These are phyloP conservation scores for Penicillium cataractarum DNA, from an alignment of 495 filamentous ascomycete species.

Conservation along the genomic window DNA sequence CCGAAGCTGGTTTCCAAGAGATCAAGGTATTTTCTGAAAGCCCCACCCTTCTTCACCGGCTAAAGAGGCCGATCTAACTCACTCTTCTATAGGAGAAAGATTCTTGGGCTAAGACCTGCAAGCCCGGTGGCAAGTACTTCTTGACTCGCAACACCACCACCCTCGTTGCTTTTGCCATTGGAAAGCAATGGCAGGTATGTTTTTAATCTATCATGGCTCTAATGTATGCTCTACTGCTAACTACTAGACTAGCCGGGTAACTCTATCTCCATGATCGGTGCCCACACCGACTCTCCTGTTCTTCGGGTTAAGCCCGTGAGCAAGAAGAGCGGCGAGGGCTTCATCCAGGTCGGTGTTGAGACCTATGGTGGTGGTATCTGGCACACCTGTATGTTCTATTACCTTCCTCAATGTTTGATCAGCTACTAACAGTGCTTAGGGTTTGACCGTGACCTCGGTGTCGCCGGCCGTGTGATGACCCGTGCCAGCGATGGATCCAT, in stretches of 20 bases:
- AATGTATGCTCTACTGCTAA: constrained; percentile 2
- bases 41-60: background rate
- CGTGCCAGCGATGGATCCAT: constrained; percentile 73
- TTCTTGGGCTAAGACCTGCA: constrained; percentile 77
- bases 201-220: background rate
- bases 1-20: constrained; percentile 79
- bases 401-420: background rate
- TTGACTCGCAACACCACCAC: constrained; percentile 93
- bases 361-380: constrained; percentile 88
- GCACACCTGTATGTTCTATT: constrained; percentile 57
- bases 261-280: constrained; percentile 91
- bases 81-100: constrained; percentile 70
- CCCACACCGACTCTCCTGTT: constrained; percentile 93
- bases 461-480: constrained; percentile 88
- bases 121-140: constrained; percentile 93
- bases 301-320: constrained; percentile 92
- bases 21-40: constrained; percentile 61
- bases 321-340: constrained; percentile 85
- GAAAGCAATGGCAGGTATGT: constrained; percentile 79
- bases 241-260: constrained; percentile 68
- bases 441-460: constrained; percentile 94
- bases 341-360: constrained; percentile 93
- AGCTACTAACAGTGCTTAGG: constrained; percentile 42
- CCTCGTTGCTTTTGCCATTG: constrained; percentile 92
- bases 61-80: background rate